phyloP scores from a whole-genome alignment of 371 early-diverging fungal species.

The Coemansia sp. region DNA sequence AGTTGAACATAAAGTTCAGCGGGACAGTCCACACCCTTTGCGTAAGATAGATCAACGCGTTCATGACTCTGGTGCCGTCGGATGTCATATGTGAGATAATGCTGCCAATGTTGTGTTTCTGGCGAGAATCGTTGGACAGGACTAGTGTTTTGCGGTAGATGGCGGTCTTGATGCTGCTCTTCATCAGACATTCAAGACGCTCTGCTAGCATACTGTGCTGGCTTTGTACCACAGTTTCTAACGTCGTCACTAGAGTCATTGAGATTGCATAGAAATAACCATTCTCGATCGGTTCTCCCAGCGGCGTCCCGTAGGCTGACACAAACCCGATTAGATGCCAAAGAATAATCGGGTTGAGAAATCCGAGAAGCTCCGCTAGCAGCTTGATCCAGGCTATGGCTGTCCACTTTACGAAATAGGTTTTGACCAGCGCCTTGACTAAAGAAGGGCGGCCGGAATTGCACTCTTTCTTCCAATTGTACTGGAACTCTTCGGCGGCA shows the following conservation, averaged over 20 bases:
- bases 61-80: constrained; percentile 79
- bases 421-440: neutral
- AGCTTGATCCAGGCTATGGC: constrained; percentile 9
- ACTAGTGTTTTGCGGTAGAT: constrained; percentile 82
- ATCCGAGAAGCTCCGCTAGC: constrained; percentile 2
- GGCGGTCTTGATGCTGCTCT: constrained; percentile 79
- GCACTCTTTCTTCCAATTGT: neutral
- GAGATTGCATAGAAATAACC: constrained; percentile 60
- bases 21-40: constrained; percentile 86
- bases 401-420: neutral
- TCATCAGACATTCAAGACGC: constrained; percentile 49
- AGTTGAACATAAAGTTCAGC: constrained; percentile 76
- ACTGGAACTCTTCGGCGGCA: constrained; percentile 1
- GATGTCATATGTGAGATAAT: constrained; percentile 81
- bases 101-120: constrained; percentile 73
- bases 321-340: constrained; percentile 60
- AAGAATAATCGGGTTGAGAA: constrained; percentile 53
- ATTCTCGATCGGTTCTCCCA: constrained; percentile 58
- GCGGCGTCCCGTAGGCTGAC: constrained; percentile 40
- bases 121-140: constrained; percentile 76
- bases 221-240: constrained; percentile 80
- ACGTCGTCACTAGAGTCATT: constrained; percentile 77
- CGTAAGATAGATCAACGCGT: constrained; percentile 64
- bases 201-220: constrained; percentile 55
- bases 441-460: neutral